A percentile compares a stretch with the other conserved stretches of the same genome.
phyloP scores from a whole-genome alignment of 495 filamentous ascomycete genomes.

The Clavariopsis aquatica region DNA sequence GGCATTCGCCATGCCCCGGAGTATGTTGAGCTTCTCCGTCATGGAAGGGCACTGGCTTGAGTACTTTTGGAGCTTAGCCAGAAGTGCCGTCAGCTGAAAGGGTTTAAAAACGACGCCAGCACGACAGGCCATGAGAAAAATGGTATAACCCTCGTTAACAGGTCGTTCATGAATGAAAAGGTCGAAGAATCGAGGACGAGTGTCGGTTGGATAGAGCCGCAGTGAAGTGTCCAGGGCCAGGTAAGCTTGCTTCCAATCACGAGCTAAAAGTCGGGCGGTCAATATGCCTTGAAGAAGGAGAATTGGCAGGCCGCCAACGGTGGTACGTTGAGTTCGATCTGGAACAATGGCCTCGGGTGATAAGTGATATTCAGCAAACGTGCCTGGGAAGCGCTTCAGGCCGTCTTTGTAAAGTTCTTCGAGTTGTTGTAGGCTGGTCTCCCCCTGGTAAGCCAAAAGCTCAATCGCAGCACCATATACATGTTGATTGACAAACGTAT shows the following conservation, averaged over 20 bases:
- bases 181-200: slow-evolving; percentile 47
- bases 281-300: slow-evolving; percentile 53
- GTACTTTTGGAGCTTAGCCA: slow-evolving; percentile 7
- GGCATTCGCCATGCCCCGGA: slow-evolving; percentile 41
- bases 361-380: slow-evolving; percentile 48
- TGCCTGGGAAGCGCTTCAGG: slow-evolving; percentile 46
- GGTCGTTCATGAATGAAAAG: slow-evolving; percentile 52
- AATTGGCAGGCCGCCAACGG: slow-evolving; percentile 43
- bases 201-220: slow-evolving; percentile 48
- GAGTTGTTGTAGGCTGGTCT: slow-evolving; percentile 39
- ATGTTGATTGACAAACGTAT: slow-evolving; percentile 41
- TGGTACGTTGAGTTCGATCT: slow-evolving; percentile 38
- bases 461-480: slow-evolving; percentile 55
- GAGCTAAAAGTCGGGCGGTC: slow-evolving; percentile 48
- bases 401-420: slow-evolving; percentile 49
- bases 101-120: slow-evolving; percentile 42
- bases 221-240: slow-evolving; percentile 51
- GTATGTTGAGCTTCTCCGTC: slow-evolving; percentile 10
- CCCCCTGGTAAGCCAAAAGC: slow-evolving; percentile 48
- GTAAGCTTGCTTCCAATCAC: slow-evolving; percentile 52
- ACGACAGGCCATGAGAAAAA: slow-evolving; percentile 52
- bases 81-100: slow-evolving; percentile 23
- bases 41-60: not conserved
- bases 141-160: slow-evolving; percentile 48
- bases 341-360: slow-evolving; percentile 45